Evolutionary conservation across 2,329 filamentous ascomycete genomes (phyloP).

Genomic region (Colletotrichum cuscutae): DNA sequence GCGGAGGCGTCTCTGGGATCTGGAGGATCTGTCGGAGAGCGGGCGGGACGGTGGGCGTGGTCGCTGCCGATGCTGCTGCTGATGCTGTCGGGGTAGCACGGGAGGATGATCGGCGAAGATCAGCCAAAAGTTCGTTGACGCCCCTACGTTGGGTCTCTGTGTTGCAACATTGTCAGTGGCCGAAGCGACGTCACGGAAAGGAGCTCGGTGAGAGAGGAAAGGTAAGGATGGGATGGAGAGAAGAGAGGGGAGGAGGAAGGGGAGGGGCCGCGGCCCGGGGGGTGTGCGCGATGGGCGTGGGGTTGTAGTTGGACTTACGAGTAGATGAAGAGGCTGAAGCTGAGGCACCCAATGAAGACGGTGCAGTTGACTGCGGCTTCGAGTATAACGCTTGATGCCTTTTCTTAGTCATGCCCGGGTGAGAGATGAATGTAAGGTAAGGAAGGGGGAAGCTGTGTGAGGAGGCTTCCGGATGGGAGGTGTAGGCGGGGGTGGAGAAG

Average conservation of each 20-base stretch:
- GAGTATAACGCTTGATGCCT: slow-evolving; percentile 65
- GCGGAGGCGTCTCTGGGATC: slow-evolving; percentile 66
- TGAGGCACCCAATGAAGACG: slow-evolving; percentile 37
- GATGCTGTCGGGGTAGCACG: slow-evolving; percentile 16
- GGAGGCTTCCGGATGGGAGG: not conserved
- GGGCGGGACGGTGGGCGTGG: slow-evolving; percentile 59
- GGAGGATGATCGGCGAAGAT: slow-evolving; percentile 60
- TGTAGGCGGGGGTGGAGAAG: not conserved
- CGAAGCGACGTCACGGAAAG: slow-evolving; percentile 36
- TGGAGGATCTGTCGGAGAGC: slow-evolving; percentile 68
- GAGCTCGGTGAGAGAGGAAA: not conserved
- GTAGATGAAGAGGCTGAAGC: slow-evolving; percentile 30
- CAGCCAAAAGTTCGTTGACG: slow-evolving; percentile 71
- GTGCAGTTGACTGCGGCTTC: slow-evolving; percentile 67
- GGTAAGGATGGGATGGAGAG: not conserved
- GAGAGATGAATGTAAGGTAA: slow-evolving; percentile 16
- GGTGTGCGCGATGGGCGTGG: not conserved
- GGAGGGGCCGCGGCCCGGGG: not conserved
- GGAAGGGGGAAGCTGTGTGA: not conserved
- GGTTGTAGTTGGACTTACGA: slow-evolving; percentile 21
- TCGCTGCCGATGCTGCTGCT: slow-evolving; percentile 23
- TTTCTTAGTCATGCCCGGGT: slow-evolving; percentile 71
- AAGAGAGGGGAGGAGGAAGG: not conserved
- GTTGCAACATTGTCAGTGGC: slow-evolving; percentile 20
- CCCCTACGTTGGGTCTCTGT: slow-evolving; percentile 50